Evolutionary conservation across 2,329 filamentous ascomycete species (phyloP).

Genomic region (Aspergillus unguis): DNA sequence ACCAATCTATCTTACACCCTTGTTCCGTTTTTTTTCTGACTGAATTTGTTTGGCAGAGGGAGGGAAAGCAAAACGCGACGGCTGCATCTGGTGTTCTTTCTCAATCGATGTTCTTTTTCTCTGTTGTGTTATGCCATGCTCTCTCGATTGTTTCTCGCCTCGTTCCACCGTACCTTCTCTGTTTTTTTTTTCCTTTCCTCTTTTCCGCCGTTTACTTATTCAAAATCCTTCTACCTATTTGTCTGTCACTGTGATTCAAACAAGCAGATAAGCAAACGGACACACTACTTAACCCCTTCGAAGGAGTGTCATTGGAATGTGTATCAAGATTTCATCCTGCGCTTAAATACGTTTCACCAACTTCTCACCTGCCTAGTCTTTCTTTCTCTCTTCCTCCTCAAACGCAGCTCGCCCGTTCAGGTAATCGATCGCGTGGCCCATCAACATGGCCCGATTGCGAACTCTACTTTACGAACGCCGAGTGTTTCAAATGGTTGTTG

Average conservation of each 20-base stretch:
- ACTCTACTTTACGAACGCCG: too few relatives aligned
- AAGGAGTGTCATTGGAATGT: conserved; percentile 20
- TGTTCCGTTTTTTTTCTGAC: conserved; percentile 15
- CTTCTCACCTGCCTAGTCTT: background rate
- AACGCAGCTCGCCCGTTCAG: too few relatives aligned
- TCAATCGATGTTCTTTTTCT: conserved; percentile 21
- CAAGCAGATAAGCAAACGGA: conserved; percentile 30
- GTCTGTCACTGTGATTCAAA: conserved; percentile 24
- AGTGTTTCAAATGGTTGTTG: too few relatives aligned
- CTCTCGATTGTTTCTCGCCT: background rate
- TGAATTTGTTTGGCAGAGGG: conserved; percentile 23
- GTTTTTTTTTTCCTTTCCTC: conserved; percentile 19
- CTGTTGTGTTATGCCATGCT: background rate
- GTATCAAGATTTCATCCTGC: conserved; percentile 14
- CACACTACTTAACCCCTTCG: conserved; percentile 12
- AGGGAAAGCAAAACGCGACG: conserved; percentile 22
- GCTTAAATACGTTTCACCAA: background rate
- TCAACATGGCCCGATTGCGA: too few relatives aligned
- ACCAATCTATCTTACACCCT: conserved; percentile 11
- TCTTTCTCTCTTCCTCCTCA: too few relatives aligned
- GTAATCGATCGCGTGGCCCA: too few relatives aligned
- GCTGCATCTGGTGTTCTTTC: conserved; percentile 29
- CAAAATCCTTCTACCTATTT: conserved; percentile 28
- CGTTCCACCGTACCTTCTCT: background rate
- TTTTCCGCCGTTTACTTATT: conserved; percentile 14